Evolutionary conservation across 192 early-diverging fungal genomes (phyloP).

Genomic region (Irineochytrium annulatum): DNA sequence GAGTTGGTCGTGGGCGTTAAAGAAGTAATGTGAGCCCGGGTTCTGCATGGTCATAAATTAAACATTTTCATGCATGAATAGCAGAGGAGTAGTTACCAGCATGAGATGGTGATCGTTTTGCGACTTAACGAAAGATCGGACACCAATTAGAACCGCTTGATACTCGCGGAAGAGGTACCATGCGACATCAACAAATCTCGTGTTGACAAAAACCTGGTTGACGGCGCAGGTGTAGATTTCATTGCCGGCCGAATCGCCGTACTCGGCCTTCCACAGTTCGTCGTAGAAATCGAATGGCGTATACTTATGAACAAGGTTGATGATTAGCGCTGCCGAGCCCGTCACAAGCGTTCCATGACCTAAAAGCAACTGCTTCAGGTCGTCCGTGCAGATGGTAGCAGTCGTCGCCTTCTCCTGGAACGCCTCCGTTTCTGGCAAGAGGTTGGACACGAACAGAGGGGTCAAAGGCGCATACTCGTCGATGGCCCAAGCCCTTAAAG

Average conservation of each 20-base stretch:
- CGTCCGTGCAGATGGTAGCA: constrained; percentile 39
- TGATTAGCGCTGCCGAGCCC: constrained; percentile 54
- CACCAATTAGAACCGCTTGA: constrained; percentile 38
- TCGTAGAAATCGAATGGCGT: constrained; percentile 33
- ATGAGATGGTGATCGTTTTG: not conserved
- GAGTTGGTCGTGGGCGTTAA: constrained; percentile 43
- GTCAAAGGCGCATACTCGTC: constrained; percentile 54
- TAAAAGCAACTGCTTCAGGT: constrained; percentile 40
- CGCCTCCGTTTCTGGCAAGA: constrained; percentile 57
- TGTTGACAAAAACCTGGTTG: constrained; percentile 54
- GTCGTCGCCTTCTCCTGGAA: constrained; percentile 54
- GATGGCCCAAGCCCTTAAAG: constrained; percentile 63
- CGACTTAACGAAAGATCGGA: not conserved
- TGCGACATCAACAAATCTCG: constrained; percentile 54
- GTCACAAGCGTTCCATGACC: constrained; percentile 25
- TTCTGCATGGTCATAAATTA: constrained; percentile 46
- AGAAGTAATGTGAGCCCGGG: constrained; percentile 50
- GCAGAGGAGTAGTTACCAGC: not conserved
- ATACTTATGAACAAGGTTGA: constrained; percentile 58
- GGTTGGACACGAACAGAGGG: constrained; percentile 58
- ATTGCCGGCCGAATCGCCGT: constrained; percentile 59
- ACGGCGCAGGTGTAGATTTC: constrained; percentile 54
- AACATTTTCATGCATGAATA: not conserved
- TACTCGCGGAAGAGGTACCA: constrained; percentile 40
- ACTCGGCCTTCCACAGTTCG: constrained; percentile 64